These are phyloP conservation scores for Neofusicoccum ribis DNA, from an alignment of 2,329 filamentous ascomycete genomes.

Conservation along the genomic window DNA sequence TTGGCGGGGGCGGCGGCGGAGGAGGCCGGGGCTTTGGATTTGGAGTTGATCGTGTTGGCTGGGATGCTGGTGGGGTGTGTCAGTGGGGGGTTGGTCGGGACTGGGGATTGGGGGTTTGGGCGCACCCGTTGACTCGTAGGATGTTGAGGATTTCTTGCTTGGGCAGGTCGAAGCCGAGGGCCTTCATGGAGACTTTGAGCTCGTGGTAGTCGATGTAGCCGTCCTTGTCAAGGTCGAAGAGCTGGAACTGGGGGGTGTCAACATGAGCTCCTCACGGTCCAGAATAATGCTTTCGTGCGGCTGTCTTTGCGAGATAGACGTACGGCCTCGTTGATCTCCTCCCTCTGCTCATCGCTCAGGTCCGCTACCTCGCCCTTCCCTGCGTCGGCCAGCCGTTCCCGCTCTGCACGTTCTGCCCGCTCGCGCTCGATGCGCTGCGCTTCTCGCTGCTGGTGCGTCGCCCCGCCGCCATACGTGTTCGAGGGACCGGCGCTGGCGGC, in stretches of 20 bases:
- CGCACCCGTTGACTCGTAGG: constrained; percentile 73
- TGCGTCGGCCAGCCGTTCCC: constrained; percentile 47
- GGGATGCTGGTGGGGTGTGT: constrained; percentile 29
- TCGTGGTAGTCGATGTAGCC: constrained; percentile 95
- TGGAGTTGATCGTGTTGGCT: constrained; percentile 43
- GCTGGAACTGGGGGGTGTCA: constrained; percentile 67
- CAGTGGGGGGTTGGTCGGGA: constrained; percentile 32
- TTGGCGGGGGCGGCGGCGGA: constrained; percentile 1
- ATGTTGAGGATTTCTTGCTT: constrained; percentile 82
- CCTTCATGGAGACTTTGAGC: constrained; percentile 93
- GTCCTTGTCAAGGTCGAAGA: constrained; percentile 97
- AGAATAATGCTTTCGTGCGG: not conserved
- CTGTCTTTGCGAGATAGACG: constrained; percentile 36
- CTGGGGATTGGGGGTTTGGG: constrained; percentile 35
- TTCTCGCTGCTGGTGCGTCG: constrained; percentile 42
- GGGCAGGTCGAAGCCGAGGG: constrained; percentile 87
- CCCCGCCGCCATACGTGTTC: constrained; percentile 40
- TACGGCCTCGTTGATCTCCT: constrained; percentile 93
- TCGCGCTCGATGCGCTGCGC: constrained; percentile 42
- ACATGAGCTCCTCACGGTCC: not conserved
- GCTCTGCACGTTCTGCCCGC: constrained; percentile 42
- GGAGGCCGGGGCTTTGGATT: constrained; percentile 20
- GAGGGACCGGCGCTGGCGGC: constrained; percentile 21
- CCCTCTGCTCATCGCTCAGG: constrained; percentile 83
- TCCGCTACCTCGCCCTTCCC: constrained; percentile 52